Percentiles rank a stretch among this genome's conserved stretches.
Conservation (phyloP, 768 basidiomycete species). For the Tricholoma terreum region DNA sequence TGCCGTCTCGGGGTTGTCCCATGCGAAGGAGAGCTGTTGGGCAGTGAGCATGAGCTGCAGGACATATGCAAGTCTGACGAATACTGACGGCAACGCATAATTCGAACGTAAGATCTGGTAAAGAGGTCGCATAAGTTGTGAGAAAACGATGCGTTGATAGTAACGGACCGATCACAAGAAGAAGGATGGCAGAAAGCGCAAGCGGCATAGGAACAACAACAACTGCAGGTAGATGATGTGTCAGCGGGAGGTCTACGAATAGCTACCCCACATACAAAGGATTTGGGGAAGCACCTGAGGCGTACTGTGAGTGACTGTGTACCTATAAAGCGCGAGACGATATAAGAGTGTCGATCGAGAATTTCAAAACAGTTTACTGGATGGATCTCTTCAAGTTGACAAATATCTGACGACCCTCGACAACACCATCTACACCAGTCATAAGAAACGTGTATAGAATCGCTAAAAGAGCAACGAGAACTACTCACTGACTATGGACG, state of each 20-base stretch:
- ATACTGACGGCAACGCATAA: constrained; percentile 57
- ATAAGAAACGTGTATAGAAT: background rate
- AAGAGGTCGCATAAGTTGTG: background rate
- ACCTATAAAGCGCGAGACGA: constrained; percentile 29
- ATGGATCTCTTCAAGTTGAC: constrained; percentile 70
- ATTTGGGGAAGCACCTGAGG: constrained; percentile 70
- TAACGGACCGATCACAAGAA: constrained; percentile 61
- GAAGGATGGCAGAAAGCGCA: constrained; percentile 64
- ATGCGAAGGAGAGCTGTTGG: constrained; percentile 61
- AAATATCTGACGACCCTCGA: constrained; percentile 68
- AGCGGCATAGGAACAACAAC: constrained; percentile 67
- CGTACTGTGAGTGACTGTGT: constrained; percentile 64
- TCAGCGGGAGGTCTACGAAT: background rate
- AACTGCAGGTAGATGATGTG: constrained; percentile 32
- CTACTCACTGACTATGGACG: constrained; percentile 63
- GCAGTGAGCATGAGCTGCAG: background rate
- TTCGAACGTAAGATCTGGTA: constrained; percentile 67
- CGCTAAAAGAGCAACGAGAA: background rate
- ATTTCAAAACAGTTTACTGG: constrained; percentile 38
- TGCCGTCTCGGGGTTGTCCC: constrained; percentile 64
- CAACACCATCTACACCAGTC: constrained; percentile 50
- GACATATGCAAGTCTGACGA: background rate
- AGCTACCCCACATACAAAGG: constrained; percentile 43
- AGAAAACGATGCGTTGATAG: background rate
- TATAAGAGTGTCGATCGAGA: background rate